Evolutionary conservation across 805 yeast species (phyloP).

Genomic region (Ogataea pignaliae): DNA sequence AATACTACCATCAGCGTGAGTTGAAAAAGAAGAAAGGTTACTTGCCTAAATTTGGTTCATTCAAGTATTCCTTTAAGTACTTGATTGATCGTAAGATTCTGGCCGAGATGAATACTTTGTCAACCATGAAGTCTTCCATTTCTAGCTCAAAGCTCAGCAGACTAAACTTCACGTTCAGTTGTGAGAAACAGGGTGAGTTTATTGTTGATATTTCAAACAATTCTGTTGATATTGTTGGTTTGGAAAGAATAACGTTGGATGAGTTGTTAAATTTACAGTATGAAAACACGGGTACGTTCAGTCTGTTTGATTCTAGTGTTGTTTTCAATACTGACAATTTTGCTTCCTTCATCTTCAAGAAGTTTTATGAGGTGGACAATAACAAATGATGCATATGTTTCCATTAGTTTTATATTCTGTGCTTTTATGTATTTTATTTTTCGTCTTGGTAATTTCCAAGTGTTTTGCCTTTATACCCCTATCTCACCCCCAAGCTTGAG

Average conservation of each 20-base stretch:
- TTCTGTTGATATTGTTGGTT: conserved; percentile 28
- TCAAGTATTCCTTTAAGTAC: conserved; percentile 70
- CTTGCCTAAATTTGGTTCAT: conserved; percentile 71
- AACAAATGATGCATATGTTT: neutral
- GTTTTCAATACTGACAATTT: conserved; percentile 64
- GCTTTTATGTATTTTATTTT: too few relatives aligned
- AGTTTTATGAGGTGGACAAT: conserved; percentile 54
- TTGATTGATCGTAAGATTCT: conserved; percentile 70
- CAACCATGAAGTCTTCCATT: conserved; percentile 19
- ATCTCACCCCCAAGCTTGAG: too few relatives aligned
- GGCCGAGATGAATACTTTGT: conserved; percentile 37
- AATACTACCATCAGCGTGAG: conserved; percentile 70
- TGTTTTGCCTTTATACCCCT: too few relatives aligned
- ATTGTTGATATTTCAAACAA: conserved; percentile 69
- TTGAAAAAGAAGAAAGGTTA: conserved; percentile 61
- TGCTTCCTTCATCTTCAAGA: conserved; percentile 64
- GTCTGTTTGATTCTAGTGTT: conserved; percentile 64
- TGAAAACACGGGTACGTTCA: conserved; percentile 51
- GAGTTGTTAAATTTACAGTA: conserved; percentile 70
- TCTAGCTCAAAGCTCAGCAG: conserved; percentile 50
- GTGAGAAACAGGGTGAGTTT: conserved; percentile 69
- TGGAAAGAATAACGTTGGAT: conserved; percentile 58
- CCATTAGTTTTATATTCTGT: too few relatives aligned
- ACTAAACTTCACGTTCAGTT: conserved; percentile 68
- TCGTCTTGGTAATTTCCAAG: too few relatives aligned